phyloP scores from a whole-genome alignment of 2,329 filamentous ascomycete genomes.

The Fusarium lateritium region DNA sequence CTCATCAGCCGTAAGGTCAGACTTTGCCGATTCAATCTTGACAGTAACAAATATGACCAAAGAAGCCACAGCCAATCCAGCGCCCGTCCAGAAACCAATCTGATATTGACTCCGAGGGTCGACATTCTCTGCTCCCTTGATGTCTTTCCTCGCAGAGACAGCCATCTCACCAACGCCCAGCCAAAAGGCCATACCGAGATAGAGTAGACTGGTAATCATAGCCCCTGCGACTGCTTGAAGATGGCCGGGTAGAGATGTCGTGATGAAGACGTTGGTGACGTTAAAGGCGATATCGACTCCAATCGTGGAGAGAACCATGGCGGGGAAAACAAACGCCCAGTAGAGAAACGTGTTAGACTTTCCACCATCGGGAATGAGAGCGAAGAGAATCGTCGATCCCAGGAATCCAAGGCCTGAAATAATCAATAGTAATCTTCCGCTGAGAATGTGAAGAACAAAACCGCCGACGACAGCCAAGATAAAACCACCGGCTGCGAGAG shows the following conservation, averaged over 20 bases:
- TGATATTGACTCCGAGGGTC: constrained; percentile 70
- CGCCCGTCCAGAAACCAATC: constrained; percentile 76
- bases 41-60: constrained; percentile 70
- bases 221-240: constrained; percentile 81
- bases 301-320: constrained; percentile 78
- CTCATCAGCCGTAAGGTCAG: constrained; percentile 72
- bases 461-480: constrained; percentile 75
- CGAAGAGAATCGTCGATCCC: constrained; percentile 72
- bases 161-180: constrained; percentile 79
- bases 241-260: constrained; percentile 75
- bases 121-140: constrained; percentile 47
- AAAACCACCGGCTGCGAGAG: constrained; percentile 77
- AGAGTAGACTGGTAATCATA: constrained; percentile 70
- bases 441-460: constrained; percentile 76
- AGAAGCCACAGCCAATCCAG: constrained; percentile 67
- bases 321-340: constrained; percentile 82
- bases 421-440: constrained; percentile 73
- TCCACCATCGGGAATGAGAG: constrained; percentile 70
- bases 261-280: constrained; percentile 83
- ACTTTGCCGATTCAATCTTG: constrained; percentile 67
- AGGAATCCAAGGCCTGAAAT: constrained; percentile 74
- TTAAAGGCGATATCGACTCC: constrained; percentile 84
- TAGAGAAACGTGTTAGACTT: constrained; percentile 59
- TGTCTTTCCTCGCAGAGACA: constrained; percentile 62
- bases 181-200: constrained; percentile 80